Evolutionary conservation across 345 rosid genomes (phyloP).

Genomic region (Rubroshorea leprosula): DNA sequence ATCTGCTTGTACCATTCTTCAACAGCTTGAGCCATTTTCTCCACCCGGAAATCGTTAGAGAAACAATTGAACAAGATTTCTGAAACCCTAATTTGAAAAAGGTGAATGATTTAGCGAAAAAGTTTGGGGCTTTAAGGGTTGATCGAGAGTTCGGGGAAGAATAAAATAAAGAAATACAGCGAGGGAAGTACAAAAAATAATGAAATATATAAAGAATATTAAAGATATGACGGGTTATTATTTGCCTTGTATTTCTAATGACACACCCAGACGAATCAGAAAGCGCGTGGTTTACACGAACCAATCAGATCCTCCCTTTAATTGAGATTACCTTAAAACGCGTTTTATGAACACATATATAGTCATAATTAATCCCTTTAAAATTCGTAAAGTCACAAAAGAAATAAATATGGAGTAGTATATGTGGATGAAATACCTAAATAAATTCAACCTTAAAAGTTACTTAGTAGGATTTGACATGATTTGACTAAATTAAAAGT

Average conservation of each 20-base stretch:
- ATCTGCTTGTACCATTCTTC: slow-evolving; percentile 99
- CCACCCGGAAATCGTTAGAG: not conserved
- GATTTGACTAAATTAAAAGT: too few species aligned
- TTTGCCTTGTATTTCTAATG: slow-evolving; percentile 1
- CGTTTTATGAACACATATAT: too few species aligned
- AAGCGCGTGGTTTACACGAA: slow-evolving; percentile 8
- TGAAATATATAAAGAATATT: too few species aligned
- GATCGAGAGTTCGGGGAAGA: not conserved
- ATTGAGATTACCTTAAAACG: too few species aligned
- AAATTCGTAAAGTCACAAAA: too few species aligned
- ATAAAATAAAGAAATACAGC: not conserved
- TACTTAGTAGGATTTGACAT: too few species aligned
- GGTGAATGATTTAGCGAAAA: not conserved
- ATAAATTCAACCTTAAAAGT: too few species aligned
- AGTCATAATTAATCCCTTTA: too few species aligned
- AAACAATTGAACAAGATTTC: not conserved
- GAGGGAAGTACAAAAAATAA: not conserved
- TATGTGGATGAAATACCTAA: too few species aligned
- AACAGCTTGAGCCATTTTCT: slow-evolving; percentile 85
- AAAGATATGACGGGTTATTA: not conserved
- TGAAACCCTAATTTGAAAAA: not conserved
- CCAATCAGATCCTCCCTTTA: slow-evolving; percentile 12
- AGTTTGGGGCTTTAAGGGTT: not conserved
- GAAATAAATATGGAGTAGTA: too few species aligned
- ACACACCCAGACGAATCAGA: slow-evolving; percentile 12